Conservation (phyloP, 2,329 filamentous ascomycete genomes). For the Anthostomella pinea region DNA sequence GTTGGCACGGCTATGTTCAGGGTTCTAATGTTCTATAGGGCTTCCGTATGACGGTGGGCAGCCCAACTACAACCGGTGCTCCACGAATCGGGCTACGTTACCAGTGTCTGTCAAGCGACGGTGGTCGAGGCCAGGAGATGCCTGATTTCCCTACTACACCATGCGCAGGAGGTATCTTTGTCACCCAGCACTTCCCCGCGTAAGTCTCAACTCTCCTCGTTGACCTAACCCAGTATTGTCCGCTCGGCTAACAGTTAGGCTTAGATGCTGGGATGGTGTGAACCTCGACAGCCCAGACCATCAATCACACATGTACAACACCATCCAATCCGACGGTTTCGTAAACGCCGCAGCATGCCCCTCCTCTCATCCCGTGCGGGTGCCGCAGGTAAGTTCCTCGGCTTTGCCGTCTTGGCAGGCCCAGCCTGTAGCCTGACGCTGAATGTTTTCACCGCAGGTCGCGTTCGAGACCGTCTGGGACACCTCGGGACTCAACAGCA, state of each 20-base stretch:
- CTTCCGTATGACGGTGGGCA: slow-evolving; percentile 44
- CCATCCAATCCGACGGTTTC: slow-evolving; percentile 17
- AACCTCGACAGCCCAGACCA: slow-evolving; percentile 24
- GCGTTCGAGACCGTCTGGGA: slow-evolving; percentile 42
- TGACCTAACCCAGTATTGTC: too few species aligned
- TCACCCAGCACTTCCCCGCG: slow-evolving; percentile 37
- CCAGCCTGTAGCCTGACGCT: neutral
- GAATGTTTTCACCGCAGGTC: neutral
- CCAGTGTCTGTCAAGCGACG: slow-evolving; percentile 36
- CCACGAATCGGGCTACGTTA: slow-evolving; percentile 36
- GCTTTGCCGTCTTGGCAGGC: slow-evolving; percentile 9
- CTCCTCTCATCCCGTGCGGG: slow-evolving; percentile 27
- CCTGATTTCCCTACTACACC: slow-evolving; percentile 35
- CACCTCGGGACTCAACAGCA: slow-evolving; percentile 34
- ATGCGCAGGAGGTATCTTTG: slow-evolving; percentile 40
- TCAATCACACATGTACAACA: slow-evolving; percentile 26
- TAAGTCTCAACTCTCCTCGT: slow-evolving; percentile 13
- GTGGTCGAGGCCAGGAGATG: slow-evolving; percentile 35
- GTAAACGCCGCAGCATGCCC: slow-evolving; percentile 26
- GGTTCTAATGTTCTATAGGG: slow-evolving; percentile 25
- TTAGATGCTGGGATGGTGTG: slow-evolving; percentile 21
- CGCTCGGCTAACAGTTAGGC: neutral
- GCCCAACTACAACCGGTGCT: slow-evolving; percentile 16
- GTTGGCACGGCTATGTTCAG: neutral
- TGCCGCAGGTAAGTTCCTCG: slow-evolving; percentile 38